These are phyloP conservation scores for Pleurotus djamor DNA, from an alignment of 768 basidiomycete genomes.

Conservation along the genomic window DNA sequence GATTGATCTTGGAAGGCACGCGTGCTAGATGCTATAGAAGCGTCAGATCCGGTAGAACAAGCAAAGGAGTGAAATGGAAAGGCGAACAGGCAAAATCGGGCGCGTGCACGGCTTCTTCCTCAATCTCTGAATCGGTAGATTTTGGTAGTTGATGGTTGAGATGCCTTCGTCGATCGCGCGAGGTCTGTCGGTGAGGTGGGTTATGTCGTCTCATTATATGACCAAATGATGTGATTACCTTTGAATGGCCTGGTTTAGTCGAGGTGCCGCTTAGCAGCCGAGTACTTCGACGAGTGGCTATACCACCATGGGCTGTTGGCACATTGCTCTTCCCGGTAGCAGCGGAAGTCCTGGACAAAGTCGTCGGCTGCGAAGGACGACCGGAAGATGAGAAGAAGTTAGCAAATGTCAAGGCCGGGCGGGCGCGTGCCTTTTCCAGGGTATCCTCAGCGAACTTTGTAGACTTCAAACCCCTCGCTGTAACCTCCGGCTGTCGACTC, in stretches of 20 bases:
- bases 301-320: slow-evolving; percentile 36
- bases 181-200: slow-evolving; percentile 23
- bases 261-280: slow-evolving; percentile 61
- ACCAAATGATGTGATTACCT: slow-evolving; percentile 38
- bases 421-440: slow-evolving; percentile 89
- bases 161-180: slow-evolving; percentile 61
- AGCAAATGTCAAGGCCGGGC: slow-evolving; percentile 85
- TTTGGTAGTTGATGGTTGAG: slow-evolving; percentile 52
- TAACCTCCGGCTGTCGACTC: slow-evolving; percentile 49
- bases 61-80: slow-evolving; percentile 53
- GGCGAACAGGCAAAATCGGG: slow-evolving; percentile 57
- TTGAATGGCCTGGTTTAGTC: slow-evolving; percentile 48
- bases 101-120: slow-evolving; percentile 52
- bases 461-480: slow-evolving; percentile 51
- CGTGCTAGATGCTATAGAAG: slow-evolving; percentile 57
- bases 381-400: slow-evolving; percentile 85
- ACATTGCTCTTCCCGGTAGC: slow-evolving; percentile 51
- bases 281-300: slow-evolving; percentile 69
- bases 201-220: not conserved
- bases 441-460: slow-evolving; percentile 69
- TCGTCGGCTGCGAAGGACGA: slow-evolving; percentile 75
- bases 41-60: slow-evolving; percentile 63
- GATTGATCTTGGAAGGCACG: slow-evolving; percentile 73
- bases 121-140: slow-evolving; percentile 69
- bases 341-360: slow-evolving; percentile 57